Percentiles rank a stretch among this genome's conserved stretches.
Conservation (phyloP, 148 eudicot genomes). For the Chenopodium album region DNA sequence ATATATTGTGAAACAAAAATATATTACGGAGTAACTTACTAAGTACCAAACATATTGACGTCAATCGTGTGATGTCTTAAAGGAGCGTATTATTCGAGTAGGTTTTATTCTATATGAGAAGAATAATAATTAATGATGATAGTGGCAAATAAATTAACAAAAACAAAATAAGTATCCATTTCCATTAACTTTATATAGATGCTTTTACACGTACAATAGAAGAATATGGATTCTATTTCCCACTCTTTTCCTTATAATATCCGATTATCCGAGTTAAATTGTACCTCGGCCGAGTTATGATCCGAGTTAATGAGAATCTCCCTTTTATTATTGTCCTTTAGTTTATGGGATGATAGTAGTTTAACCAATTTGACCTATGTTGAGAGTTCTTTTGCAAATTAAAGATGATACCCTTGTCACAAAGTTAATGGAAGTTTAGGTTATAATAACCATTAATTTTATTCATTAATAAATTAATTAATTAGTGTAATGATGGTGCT, state of each 20-base stretch:
- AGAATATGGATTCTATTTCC: constrained; percentile 1
- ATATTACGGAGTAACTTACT: no score
- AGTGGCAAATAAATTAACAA: background rate
- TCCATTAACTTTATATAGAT: background rate
- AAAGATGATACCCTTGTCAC: background rate
- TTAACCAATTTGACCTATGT: background rate
- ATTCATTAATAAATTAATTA: background rate
- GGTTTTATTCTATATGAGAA: background rate
- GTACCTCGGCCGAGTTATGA: constrained; percentile 4
- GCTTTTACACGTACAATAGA: constrained; percentile 1
- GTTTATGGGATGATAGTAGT: constrained; percentile 4
- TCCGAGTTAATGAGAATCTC: constrained; percentile 8
- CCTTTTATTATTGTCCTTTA: background rate
- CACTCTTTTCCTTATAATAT: background rate
- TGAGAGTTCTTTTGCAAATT: background rate
- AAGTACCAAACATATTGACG: no score
- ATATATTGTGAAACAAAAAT: no score
- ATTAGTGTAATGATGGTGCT: constrained; percentile 30
- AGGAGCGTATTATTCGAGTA: no score
- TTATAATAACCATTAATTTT: background rate
- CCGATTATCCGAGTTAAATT: background rate
- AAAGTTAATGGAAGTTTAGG: constrained; percentile 24
- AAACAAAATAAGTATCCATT: background rate
- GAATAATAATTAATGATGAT: background rate
- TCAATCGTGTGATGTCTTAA: no score